Evolutionary conservation across 805 yeast species (phyloP), one percentile per base, ranked within the genome.

Genomic region (Lipomyces sp.): DNA sequence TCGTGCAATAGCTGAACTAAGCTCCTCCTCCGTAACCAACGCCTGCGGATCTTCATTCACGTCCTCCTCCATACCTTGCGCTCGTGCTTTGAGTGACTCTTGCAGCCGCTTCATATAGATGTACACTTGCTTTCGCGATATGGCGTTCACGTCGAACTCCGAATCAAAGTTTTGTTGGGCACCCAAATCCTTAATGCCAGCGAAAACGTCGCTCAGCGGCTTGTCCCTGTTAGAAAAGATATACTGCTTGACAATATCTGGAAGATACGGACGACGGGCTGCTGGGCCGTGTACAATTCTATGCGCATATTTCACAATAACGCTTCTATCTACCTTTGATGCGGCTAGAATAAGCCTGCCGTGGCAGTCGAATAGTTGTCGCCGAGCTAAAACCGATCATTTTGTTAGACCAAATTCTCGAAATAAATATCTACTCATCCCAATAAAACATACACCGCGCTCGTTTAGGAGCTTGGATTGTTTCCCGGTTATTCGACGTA

Each of bases 101-200:
- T 60, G 60, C 33, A 55, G 34, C 15, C 66, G 66, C 39, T 48
- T 60, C 37, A 63, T 15, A 34, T 60, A 67, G 50, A 67, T 67
- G 42, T 67, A 67, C 15, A 67, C 70, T 54, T 67, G 70, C 53
- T 67, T 67, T 5, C 70, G 63, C 13, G 69, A 57, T 5, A 67
- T 60, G 24, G 51, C 18, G 10, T 32, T 37, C 8, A 64, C 54
- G 15, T 65, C 69, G 18, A 57, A 48, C 13, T 53, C 65, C 2
- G 60, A 63, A 33, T 59, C 62, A 35, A 65, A 51, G 18, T 54
- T 53, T 13, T 51, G 54, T n/a, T 32, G 54, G 34, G 15, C 32
- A 51, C 54, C 29, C 33, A 24, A 24, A 15, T 56, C 60, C 30
- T 60, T 59, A 29, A 67, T 62, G 48, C 66, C 69, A 29, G 35